These are phyloP conservation scores for Eucalyptus brandiana DNA, from an alignment of 345 rosid species.

Conservation along the genomic window DNA sequence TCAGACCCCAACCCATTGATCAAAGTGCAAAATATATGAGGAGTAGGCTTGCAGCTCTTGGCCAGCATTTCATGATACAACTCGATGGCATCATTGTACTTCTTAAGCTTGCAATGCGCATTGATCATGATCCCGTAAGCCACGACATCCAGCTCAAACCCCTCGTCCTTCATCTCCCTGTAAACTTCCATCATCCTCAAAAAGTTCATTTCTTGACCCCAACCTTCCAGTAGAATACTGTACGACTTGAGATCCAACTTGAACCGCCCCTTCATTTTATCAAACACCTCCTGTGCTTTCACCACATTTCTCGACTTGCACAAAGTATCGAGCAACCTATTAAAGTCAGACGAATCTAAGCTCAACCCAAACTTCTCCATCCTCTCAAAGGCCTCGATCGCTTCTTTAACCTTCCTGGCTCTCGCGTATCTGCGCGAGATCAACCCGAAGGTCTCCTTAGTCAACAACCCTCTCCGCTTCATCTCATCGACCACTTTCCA, in stretches of 20 bases:
- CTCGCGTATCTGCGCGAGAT: constrained; percentile 69
- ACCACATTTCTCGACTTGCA: constrained; percentile 60
- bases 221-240: constrained; percentile 75
- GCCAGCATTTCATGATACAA: constrained; percentile 53
- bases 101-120: constrained; percentile 56
- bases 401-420: constrained; percentile 62
- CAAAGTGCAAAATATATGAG: constrained; percentile 70
- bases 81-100: constrained; percentile 39
- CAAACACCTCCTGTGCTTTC: constrained; percentile 78
- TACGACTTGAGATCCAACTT: constrained; percentile 57
- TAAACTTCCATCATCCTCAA: constrained; percentile 53
- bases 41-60: constrained; percentile 46
- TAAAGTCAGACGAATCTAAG: constrained; percentile 44
- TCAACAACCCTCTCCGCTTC: constrained; percentile 50
- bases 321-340: constrained; percentile 54
- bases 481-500: constrained; percentile 61
- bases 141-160: constrained; percentile 74
- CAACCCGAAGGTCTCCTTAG: constrained; percentile 61
- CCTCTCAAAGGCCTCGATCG: constrained; percentile 52
- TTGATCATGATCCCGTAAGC: constrained; percentile 63
- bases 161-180: constrained; percentile 63
- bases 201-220: constrained; percentile 62
- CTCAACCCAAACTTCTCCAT: constrained; percentile 65
- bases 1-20: constrained; percentile 73
- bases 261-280: constrained; percentile 60